phyloP scores from a whole-genome alignment of 495 filamentous ascomycete genomes.

The Penicillium cinerascens region DNA sequence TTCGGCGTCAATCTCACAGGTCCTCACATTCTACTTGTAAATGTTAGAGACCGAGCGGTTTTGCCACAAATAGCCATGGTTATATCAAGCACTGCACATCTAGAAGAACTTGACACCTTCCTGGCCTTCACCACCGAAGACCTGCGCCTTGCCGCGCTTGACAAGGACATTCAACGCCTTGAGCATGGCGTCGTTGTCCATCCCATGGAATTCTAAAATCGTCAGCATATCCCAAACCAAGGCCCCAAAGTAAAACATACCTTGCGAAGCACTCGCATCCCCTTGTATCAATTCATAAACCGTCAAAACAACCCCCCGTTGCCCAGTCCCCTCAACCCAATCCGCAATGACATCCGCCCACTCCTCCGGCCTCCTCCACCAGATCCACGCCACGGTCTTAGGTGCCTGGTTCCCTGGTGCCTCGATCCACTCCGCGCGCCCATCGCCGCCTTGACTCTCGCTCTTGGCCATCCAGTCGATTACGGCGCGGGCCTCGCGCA shows the following conservation, averaged over 20 bases:
- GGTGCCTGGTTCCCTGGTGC: slow-evolving; percentile 10
- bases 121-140: slow-evolving; percentile 83
- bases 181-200: slow-evolving; percentile 75
- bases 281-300: slow-evolving; percentile 72
- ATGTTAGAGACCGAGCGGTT: slow-evolving; percentile 16
- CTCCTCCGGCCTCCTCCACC: slow-evolving; percentile 68
- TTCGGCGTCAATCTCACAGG: no score
- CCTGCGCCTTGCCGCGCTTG: slow-evolving; percentile 85
- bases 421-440: slow-evolving; percentile 66
- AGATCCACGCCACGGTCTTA: slow-evolving; percentile 56
- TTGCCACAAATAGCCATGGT: slow-evolving; percentile 28
- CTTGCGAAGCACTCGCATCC: slow-evolving; percentile 58
- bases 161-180: slow-evolving; percentile 76
- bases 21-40: no score
- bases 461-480: slow-evolving; percentile 69
- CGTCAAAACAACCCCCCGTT: slow-evolving; percentile 70
- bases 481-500: slow-evolving; percentile 62
- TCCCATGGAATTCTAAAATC: slow-evolving; percentile 73
- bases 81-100: slow-evolving; percentile 13
- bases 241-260: slow-evolving; percentile 24
- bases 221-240: slow-evolving; percentile 14
- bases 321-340: slow-evolving; percentile 71
- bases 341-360: slow-evolving; percentile 63
- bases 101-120: slow-evolving; percentile 96
- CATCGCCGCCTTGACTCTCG: slow-evolving; percentile 56